These are phyloP conservation scores for Solanum ahanhuiri DNA, from an alignment of 257 asterid species.

Conservation along the genomic window DNA sequence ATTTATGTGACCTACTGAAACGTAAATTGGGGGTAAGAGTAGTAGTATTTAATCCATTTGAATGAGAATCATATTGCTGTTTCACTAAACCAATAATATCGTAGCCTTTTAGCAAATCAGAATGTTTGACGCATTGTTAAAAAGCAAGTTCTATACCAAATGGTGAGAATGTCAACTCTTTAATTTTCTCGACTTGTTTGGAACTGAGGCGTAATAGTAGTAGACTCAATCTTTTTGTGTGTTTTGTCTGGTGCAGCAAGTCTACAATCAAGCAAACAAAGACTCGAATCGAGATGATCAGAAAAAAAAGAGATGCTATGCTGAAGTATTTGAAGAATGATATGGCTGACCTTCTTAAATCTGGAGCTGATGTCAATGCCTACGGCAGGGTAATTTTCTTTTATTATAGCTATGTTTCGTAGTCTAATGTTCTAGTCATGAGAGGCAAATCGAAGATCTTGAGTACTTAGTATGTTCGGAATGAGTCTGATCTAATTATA, in stretches of 20 bases:
- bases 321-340: slow-evolving; percentile 68
- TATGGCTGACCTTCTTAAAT: slow-evolving; percentile 57
- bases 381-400: slow-evolving; percentile 48
- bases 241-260: slow-evolving; percentile 35
- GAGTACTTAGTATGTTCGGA: not conserved
- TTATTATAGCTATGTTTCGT: not conserved
- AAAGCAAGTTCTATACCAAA: slow-evolving; percentile 60
- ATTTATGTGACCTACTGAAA: not conserved
- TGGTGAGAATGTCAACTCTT: slow-evolving; percentile 28
- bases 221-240: not conserved
- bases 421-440: not conserved
- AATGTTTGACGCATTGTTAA: slow-evolving; percentile 52
- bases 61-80: not conserved
- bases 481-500: not conserved
- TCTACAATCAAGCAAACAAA: slow-evolving; percentile 43
- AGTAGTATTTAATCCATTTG: not conserved
- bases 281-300: slow-evolving; percentile 48
- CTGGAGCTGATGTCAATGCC: slow-evolving; percentile 49
- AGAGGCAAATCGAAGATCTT: not conserved
- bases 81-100: not conserved
- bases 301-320: slow-evolving; percentile 67
- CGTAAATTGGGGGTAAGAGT: not conserved
- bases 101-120: not conserved
- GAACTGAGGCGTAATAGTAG: not conserved
- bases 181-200: not conserved